A percentile compares a stretch with the other conserved stretches of the same genome.
phyloP scores from a whole-genome alignment of 768 basidiomycete genomes.

The Tulasnella sp. region DNA sequence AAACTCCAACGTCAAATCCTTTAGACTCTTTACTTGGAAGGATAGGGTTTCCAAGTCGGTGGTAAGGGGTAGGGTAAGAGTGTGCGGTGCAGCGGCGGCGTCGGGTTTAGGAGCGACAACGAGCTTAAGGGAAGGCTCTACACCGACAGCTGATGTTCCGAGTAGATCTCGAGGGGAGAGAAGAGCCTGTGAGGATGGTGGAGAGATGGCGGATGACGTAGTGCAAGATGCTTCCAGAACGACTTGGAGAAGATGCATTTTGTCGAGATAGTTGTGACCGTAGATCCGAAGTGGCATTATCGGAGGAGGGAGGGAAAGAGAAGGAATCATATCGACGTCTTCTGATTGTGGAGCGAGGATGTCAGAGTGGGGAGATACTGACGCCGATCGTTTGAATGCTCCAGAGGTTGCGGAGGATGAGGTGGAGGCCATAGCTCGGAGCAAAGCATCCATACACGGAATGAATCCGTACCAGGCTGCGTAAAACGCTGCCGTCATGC shows the following conservation, averaged over 20 bases:
- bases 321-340: conserved; percentile 85
- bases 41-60: conserved; percentile 56
- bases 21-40: conserved; percentile 73
- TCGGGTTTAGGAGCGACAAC: conserved; percentile 87
- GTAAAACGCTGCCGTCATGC: conserved; percentile 79
- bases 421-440: conserved; percentile 30
- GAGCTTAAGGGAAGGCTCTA: conserved; percentile 68
- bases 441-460: conserved; percentile 48
- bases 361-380: conserved; percentile 16
- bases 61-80: conserved; percentile 75
- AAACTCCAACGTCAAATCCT: conserved; percentile 72
- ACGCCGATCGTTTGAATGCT: conserved; percentile 17
- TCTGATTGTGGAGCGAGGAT: conserved; percentile 15
- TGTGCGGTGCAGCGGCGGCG: conserved; percentile 79
- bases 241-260: conserved; percentile 73
- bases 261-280: conserved; percentile 91
- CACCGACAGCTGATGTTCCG: conserved; percentile 40
- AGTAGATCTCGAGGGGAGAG: conserved; percentile 38
- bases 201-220: conserved; percentile 26
- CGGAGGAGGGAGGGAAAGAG: conserved; percentile 89
- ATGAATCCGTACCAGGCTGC: conserved; percentile 94
- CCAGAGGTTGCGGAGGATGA: conserved; percentile 21
- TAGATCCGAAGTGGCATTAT: conserved; percentile 98
- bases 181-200: conserved; percentile 32
- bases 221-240: conserved; percentile 60